These are phyloP conservation scores for Annona squamosa DNA, from an alignment of 164 flowering plant species.

Conservation along the genomic window DNA sequence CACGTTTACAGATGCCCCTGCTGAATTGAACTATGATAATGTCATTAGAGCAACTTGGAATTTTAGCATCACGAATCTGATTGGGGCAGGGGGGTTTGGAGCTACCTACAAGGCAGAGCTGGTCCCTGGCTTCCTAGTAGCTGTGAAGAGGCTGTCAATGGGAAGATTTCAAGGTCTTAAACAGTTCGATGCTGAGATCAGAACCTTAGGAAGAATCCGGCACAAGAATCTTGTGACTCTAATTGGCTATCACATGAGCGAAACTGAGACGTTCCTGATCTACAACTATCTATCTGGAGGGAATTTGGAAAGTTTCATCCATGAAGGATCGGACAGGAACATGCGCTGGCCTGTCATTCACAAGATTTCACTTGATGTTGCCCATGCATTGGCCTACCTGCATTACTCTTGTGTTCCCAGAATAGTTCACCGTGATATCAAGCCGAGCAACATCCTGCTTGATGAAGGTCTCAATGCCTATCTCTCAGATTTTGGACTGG, in stretches of 20 bases:
- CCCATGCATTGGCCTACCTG: constrained; percentile 63
- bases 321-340: constrained; percentile 35
- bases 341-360: constrained; percentile 44
- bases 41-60: constrained; percentile 63
- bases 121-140: constrained; percentile 52
- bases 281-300: constrained; percentile 78
- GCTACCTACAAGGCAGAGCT: constrained; percentile 75
- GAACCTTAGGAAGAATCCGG: constrained; percentile 64
- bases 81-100: constrained; percentile 80
- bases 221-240: constrained; percentile 73
- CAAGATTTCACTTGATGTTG: constrained; percentile 59
- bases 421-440: constrained; percentile 69
- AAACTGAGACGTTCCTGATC: constrained; percentile 57
- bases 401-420: constrained; percentile 63
- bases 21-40: constrained; percentile 47
- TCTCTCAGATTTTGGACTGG: constrained; percentile 74
- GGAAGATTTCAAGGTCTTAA: constrained; percentile 68
- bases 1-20: constrained; percentile 49
- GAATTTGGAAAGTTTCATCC: constrained; percentile 68
- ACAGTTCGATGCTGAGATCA: constrained; percentile 73
- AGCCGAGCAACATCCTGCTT: constrained; percentile 76
- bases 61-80: constrained; percentile 53
- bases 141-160: constrained; percentile 66
- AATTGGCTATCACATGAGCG: constrained; percentile 58
- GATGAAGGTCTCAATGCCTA: constrained; percentile 66